Percentiles rank a stretch among this genome's conserved stretches.
Evolutionary conservation across 2,329 filamentous ascomycete species (phyloP).

Genomic region (Pseudogymnoascus sp.): DNA sequence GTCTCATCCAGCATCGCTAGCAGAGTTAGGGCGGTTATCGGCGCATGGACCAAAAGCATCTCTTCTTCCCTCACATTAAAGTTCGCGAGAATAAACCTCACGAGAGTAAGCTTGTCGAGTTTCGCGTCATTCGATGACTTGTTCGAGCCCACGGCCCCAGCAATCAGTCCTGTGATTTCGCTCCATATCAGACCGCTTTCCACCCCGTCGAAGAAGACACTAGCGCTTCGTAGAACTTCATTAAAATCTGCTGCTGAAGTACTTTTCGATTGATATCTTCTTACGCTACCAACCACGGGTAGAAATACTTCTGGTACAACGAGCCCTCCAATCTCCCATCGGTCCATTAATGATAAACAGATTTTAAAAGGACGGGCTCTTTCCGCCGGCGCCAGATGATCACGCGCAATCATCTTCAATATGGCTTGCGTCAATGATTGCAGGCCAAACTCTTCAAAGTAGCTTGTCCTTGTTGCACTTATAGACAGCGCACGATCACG

Average conservation of each 20-base stretch:
- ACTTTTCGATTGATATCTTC: slow-evolving; percentile 60
- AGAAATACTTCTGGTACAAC: slow-evolving; percentile 85
- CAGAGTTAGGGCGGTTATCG: slow-evolving; percentile 61
- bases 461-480: slow-evolving; percentile 54
- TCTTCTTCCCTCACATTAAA: slow-evolving; percentile 96
- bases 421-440: slow-evolving; percentile 66
- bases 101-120: slow-evolving; percentile 59
- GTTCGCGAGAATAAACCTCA: slow-evolving; percentile 72
- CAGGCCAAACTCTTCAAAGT: slow-evolving; percentile 76
- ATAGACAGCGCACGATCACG: slow-evolving; percentile 24
- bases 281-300: slow-evolving; percentile 72
- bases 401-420: slow-evolving; percentile 62
- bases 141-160: slow-evolving; percentile 46
- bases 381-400: slow-evolving; percentile 48
- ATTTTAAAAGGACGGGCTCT: slow-evolving; percentile 81
- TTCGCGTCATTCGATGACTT: slow-evolving; percentile 34
- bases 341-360: slow-evolving; percentile 92
- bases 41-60: slow-evolving; percentile 82
- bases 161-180: slow-evolving; percentile 63
- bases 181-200: slow-evolving; percentile 91
- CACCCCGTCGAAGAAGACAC: slow-evolving; percentile 93
- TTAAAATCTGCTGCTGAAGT: slow-evolving; percentile 62
- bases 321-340: slow-evolving; percentile 90
- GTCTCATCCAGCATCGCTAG: slow-evolving; percentile 48
- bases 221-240: slow-evolving; percentile 87